Base-by-base conservation (phyloP, 1,284 basidiomycete genomes). In the Naganishia sp. region DNA sequence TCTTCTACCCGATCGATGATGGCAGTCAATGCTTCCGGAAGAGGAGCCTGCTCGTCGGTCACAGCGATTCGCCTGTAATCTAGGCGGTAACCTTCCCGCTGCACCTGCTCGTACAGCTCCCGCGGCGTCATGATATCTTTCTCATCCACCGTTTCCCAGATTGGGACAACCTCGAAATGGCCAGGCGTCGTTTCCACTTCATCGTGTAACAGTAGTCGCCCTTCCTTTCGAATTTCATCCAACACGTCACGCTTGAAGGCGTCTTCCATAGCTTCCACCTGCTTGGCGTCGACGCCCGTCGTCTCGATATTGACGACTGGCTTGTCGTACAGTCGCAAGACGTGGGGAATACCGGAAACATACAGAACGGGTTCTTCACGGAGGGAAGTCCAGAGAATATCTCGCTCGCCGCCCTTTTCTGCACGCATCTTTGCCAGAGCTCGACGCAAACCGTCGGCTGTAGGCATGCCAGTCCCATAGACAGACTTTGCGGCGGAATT, bases 331-430 rank as follows among this genome's bases (percentile, higher is more conserved):
- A 97, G 83, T n/a, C 96, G 88, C 42, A 99, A 82, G 18, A 69
- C 68, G 28, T 69, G 65, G 2, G 68, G 68, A 7, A 63, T 53
- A 10, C 93, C 93, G 42, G 89, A 87, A 51, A 95, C 84, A 72
- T 94, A 96, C 57, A 98, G 84, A 4, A 99, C 95, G 15, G 96
- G 95, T 82, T 98, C 96, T 81, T 94, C 94, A 74, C 94, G 85
- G 66, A 98, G 79, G 0, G 91, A 94, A 11, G 93, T 96, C 94
- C 94, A 97, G 69, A 86, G 87, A 3, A 93, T 88, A 70, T 77
- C 84, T 66, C 91, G 89, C 21, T 78, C 75, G 1, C 91, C 92
- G 15, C 84, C 82, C 15, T 89, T 87, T 2, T 85, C 86, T 4
- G 92, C 92, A 72, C 89, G 85, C 68, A 97, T 89, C 72, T 91